Conservation (phyloP, 208 protist species). For the Acanthamoeba castellanii region DNA sequence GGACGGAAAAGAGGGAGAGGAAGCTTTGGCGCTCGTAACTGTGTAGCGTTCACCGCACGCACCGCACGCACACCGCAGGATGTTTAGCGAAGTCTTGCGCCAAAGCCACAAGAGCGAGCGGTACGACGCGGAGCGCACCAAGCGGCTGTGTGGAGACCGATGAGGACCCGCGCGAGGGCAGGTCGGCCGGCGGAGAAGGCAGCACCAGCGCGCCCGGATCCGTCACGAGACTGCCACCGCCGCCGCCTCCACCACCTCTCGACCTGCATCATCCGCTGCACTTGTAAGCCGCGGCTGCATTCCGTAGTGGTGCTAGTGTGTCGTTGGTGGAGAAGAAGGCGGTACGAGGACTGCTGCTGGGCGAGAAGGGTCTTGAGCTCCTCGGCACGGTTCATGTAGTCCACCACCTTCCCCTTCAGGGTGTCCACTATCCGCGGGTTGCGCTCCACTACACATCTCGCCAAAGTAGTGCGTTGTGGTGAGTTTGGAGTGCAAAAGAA, state of each 20-base stretch:
- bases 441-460: slow-evolving; percentile 13
- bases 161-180: background rate
- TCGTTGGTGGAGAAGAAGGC: background rate
- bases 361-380: slow-evolving; percentile 28
- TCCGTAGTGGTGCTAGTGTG: no score
- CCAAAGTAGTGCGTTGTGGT: background rate
- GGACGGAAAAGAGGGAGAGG: background rate
- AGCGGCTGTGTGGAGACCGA: background rate
- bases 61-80: no score
- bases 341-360: background rate
- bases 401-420: background rate
- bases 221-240: background rate
- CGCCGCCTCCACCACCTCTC: background rate
- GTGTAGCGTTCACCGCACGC: no score
- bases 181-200: slow-evolving; percentile 15
- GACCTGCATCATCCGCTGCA: background rate
- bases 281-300: background rate
- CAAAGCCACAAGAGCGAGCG: background rate
- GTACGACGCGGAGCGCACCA: background rate
- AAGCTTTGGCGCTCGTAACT: background rate
- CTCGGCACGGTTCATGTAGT: slow-evolving; percentile 51
- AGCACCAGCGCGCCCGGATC: background rate
- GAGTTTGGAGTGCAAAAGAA: background rate
- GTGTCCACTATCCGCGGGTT: slow-evolving; percentile 35
- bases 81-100: background rate